Conservation (phyloP, 768 basidiomycete genomes). For the Leucosporidium yakuticum region DNA sequence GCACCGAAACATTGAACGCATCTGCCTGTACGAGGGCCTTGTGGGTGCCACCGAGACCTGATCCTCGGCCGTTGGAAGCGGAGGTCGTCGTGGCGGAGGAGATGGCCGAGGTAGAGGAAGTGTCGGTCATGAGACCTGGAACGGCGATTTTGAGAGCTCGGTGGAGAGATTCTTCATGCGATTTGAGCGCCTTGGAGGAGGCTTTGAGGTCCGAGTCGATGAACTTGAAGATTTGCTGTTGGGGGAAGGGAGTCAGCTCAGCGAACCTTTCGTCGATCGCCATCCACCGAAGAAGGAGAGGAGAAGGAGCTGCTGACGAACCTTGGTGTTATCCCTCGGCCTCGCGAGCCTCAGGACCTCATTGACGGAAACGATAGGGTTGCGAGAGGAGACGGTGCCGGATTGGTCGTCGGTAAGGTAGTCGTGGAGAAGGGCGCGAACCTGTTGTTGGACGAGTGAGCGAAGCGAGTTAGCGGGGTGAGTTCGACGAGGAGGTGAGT, state of each 20-base stretch:
- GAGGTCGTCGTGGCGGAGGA: conserved; percentile 4
- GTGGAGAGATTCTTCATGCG: conserved; percentile 77
- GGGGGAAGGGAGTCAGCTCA: neutral
- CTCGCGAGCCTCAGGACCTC: conserved; percentile 83
- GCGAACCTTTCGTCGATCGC: too few relatives aligned
- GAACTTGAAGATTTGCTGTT: conserved; percentile 80
- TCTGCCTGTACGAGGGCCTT: conserved; percentile 78
- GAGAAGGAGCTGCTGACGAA: conserved; percentile 39
- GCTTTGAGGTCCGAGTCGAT: conserved; percentile 77
- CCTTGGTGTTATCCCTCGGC: conserved; percentile 75
- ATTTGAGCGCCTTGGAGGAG: conserved; percentile 60
- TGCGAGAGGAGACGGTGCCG: conserved; percentile 67
- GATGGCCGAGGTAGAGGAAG: conserved; percentile 21
- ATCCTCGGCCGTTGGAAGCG: conserved; percentile 51
- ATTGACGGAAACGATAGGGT: conserved; percentile 87
- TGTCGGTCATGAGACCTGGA: conserved; percentile 78
- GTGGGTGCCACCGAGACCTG: conserved; percentile 68
- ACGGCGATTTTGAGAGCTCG: conserved; percentile 80
- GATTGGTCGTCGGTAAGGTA: conserved; percentile 90
- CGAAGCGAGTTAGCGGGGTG: neutral
- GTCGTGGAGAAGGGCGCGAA: conserved; percentile 73
- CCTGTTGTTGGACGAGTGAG: conserved; percentile 53
- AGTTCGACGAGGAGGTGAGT: too few relatives aligned
- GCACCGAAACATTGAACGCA: conserved; percentile 84
- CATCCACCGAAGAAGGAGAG: neutral